Conservation (phyloP, 2,329 filamentous ascomycete species). For the Cladobotryum protrusum region DNA sequence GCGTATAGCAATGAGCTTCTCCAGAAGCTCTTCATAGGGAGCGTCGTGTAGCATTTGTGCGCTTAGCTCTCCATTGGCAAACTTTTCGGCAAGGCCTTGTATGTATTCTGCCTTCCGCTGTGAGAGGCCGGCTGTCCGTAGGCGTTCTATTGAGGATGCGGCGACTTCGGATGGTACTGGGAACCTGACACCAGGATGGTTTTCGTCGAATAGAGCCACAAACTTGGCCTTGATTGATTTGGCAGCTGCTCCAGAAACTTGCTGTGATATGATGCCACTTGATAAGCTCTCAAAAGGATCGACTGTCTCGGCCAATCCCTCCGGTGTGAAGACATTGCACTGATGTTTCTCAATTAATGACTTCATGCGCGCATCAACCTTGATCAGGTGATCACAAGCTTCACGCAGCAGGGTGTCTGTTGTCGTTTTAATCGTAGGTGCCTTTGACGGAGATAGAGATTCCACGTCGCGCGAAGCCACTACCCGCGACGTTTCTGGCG, state of each 20-base stretch:
- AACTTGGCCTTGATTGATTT: constrained; percentile 85
- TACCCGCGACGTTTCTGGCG: constrained; percentile 61
- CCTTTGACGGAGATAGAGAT: constrained; percentile 41
- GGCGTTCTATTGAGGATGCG: constrained; percentile 51
- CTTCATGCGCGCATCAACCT: constrained; percentile 65
- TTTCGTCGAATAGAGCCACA: constrained; percentile 59
- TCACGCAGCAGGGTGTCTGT: constrained; percentile 67
- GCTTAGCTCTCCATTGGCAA: constrained; percentile 66
- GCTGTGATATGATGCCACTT: constrained; percentile 90
- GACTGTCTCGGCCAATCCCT: constrained; percentile 74
- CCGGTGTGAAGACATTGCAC: constrained; percentile 73
- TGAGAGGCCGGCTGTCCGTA: constrained; percentile 82
- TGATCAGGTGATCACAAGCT: constrained; percentile 68
- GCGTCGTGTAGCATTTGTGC: constrained; percentile 70
- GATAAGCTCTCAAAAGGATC: constrained; percentile 82
- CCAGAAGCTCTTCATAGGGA: constrained; percentile 78
- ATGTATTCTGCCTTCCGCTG: constrained; percentile 96
- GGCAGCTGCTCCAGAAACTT: constrained; percentile 90
- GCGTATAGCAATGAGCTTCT: constrained; percentile 75
- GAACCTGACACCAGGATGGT: constrained; percentile 42
- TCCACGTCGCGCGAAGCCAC: constrained; percentile 44
- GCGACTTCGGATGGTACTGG: constrained; percentile 72
- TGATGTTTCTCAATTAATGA: constrained; percentile 66
- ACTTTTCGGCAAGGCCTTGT: constrained; percentile 76
- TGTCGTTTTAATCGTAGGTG: constrained; percentile 38